Percentiles rank a stretch among this genome's conserved stretches.
Evolutionary conservation across 805 yeast genomes (phyloP).

Genomic region (Lachancea nothofagi): DNA sequence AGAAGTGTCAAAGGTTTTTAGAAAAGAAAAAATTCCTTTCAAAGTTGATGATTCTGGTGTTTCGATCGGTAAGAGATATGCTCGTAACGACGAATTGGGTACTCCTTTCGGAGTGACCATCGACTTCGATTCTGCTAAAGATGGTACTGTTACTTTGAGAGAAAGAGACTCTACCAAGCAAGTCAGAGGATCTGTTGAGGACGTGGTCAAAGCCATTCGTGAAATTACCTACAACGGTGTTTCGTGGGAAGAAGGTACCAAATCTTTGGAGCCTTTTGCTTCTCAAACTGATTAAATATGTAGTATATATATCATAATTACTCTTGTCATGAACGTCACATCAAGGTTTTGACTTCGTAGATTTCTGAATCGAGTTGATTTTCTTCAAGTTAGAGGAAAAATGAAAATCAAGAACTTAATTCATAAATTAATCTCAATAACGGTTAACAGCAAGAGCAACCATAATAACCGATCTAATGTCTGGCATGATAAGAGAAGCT

Average conservation of each 20-base stretch:
- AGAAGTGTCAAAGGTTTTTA: conserved; percentile 63
- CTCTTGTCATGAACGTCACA: too few relatives aligned
- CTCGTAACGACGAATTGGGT: conserved; percentile 97
- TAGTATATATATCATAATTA: conserved; percentile 2
- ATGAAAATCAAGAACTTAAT: not conserved
- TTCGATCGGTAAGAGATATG: conserved; percentile 95
- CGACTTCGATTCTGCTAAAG: conserved; percentile 88
- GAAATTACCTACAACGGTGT: conserved; percentile 67
- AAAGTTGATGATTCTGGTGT: conserved; percentile 97
- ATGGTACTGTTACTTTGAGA: conserved; percentile 85
- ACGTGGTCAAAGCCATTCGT: conserved; percentile 67
- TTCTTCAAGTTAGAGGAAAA: not conserved
- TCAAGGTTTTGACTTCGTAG: not conserved
- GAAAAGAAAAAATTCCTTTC: conserved; percentile 81
- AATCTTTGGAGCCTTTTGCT: conserved; percentile 65
- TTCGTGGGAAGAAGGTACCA: conserved; percentile 84
- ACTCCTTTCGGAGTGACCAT: conserved; percentile 98
- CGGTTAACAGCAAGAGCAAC: not conserved
- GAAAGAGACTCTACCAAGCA: conserved; percentile 96
- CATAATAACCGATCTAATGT: conserved; percentile 9
- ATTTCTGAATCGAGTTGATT: not conserved
- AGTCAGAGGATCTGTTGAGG: conserved; percentile 84
- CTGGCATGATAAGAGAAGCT: conserved; percentile 38
- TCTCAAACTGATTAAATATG: conserved; percentile 44
- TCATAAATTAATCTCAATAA: not conserved